Conservation (phyloP, 768 basidiomycete species). For the Chalciporus pseudorubinellus region DNA sequence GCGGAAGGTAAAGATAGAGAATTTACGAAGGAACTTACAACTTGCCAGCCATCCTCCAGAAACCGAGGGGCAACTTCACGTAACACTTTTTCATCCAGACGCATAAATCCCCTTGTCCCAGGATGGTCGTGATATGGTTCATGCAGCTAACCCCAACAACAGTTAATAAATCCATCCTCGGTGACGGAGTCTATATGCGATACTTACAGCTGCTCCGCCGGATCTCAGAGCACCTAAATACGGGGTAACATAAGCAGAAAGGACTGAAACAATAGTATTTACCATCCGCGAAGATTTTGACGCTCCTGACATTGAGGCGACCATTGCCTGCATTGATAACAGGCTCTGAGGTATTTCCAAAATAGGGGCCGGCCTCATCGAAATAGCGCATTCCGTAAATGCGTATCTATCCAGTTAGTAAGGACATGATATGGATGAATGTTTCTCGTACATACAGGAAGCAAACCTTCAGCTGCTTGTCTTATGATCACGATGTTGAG, state of each 20-base stretch:
- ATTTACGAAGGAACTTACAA: constrained; percentile 49
- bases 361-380: constrained; percentile 64
- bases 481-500: constrained; percentile 37
- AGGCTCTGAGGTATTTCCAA: constrained; percentile 63
- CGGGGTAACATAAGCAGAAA: background rate
- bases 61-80: constrained; percentile 64
- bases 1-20: background rate
- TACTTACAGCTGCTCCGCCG: constrained; percentile 80
- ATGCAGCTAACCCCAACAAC: constrained; percentile 48
- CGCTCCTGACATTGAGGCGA: constrained; percentile 66
- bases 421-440: constrained; percentile 1
- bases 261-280: background rate
- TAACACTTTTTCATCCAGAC: constrained; percentile 60
- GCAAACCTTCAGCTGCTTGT: constrained; percentile 51
- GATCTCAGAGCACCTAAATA: constrained; percentile 76
- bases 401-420: constrained; percentile 50
- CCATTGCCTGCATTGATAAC: constrained; percentile 58
- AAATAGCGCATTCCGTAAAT: constrained; percentile 78
- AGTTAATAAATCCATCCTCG: background rate
- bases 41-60: constrained; percentile 85
- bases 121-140: constrained; percentile 84
- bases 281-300: constrained; percentile 75
- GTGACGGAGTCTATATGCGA: background rate
- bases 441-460: constrained; percentile 51
- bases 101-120: constrained; percentile 73